These are phyloP conservation scores for Saccharomycopsis fermentans DNA, from an alignment of 805 yeast genomes.

Conservation along the genomic window DNA sequence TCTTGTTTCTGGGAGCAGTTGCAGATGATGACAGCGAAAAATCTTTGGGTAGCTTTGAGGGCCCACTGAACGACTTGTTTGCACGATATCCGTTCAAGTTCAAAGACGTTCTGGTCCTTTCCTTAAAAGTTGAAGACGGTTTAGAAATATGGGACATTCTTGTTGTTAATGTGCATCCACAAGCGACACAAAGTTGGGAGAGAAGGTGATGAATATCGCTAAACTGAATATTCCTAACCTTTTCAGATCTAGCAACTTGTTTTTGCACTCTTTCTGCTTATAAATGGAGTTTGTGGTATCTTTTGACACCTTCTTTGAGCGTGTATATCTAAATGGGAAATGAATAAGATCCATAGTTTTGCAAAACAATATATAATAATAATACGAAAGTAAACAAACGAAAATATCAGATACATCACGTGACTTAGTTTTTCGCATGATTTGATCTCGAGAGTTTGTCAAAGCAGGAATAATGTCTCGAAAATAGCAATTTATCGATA, in stretches of 20 bases:
- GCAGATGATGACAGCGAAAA: not conserved
- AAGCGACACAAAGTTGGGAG: no score
- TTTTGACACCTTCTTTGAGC: no score
- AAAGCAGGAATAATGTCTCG: no score
- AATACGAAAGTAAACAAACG: not conserved
- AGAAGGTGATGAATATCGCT: no score
- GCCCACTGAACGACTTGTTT: not conserved
- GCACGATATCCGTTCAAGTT: not conserved
- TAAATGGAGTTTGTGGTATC: no score
- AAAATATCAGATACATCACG: not conserved
- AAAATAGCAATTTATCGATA: no score
- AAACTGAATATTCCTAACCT: not conserved
- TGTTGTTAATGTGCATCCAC: no score
- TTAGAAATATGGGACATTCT: not conserved
- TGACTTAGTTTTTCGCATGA: not conserved
- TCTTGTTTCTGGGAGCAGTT: not conserved
- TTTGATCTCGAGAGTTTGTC: no score
- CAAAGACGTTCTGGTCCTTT: not conserved
- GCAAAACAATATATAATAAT: not conserved
- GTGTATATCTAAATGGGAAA: not conserved
- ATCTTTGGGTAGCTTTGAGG: not conserved
- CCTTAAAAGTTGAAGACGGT: not conserved
- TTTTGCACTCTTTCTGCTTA: no score
- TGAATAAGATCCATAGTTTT: not conserved
- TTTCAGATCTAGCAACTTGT: no score